These are phyloP conservation scores for Suhomyces terraborum DNA, from an alignment of 1,139 yeast genomes.

Conservation along the genomic window DNA sequence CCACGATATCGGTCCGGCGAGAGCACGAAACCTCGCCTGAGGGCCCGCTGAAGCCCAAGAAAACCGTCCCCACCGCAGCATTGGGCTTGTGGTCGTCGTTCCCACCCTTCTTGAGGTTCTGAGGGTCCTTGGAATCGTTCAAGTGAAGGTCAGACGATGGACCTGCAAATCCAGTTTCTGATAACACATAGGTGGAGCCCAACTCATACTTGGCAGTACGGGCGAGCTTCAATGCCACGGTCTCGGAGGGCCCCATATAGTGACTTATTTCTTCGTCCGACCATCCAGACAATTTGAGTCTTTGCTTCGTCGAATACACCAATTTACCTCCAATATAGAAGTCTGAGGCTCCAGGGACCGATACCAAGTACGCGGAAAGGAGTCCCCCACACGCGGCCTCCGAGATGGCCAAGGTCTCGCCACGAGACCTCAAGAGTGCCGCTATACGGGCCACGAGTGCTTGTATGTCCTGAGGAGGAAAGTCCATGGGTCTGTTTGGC, in stretches of 20 bases:
- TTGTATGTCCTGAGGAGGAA: slow-evolving; percentile 62
- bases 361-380: slow-evolving; percentile 73
- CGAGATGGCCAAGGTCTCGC: slow-evolving; percentile 72
- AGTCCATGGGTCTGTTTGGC: slow-evolving; percentile 43
- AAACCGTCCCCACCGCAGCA: slow-evolving; percentile 58
- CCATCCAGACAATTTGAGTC: slow-evolving; percentile 81
- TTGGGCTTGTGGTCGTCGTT: slow-evolving; percentile 14
- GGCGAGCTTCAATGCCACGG: slow-evolving; percentile 74
- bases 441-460: slow-evolving; percentile 60
- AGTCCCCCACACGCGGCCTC: slow-evolving; percentile 93
- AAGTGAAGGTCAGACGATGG: slow-evolving; percentile 56
- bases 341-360: slow-evolving; percentile 82
- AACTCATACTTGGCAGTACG: slow-evolving; percentile 76
- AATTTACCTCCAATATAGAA: slow-evolving; percentile 85
- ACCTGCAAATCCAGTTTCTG: slow-evolving; percentile 89
- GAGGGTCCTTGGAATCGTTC: slow-evolving; percentile 15
- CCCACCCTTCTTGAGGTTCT: too few relatives aligned
- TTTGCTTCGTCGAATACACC: slow-evolving; percentile 73
- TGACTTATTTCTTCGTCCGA: slow-evolving; percentile 62
- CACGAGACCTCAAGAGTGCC: slow-evolving; percentile 47
- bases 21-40: slow-evolving; percentile 53
- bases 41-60: slow-evolving; percentile 72
- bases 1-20: slow-evolving; percentile 47
- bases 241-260: slow-evolving; percentile 81
- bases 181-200: slow-evolving; percentile 78